Percentiles rank a stretch among this genome's conserved stretches.
These are phyloP conservation scores for Austroboletus rostrupii DNA, from an alignment of 1,284 basidiomycete species.

Conservation along the genomic window DNA sequence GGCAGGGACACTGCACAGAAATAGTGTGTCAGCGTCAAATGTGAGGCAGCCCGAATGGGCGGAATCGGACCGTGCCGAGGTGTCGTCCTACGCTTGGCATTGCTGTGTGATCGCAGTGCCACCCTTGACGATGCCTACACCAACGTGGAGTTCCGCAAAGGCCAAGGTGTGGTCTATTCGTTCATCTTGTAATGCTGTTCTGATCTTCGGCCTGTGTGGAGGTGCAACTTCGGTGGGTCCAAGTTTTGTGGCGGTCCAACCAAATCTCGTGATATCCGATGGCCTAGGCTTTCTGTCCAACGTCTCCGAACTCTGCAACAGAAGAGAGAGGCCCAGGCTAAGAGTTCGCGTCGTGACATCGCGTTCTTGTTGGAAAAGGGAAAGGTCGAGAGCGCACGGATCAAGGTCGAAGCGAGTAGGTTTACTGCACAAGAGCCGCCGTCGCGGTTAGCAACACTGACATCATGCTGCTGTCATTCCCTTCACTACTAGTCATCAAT, in stretches of 20 bases:
- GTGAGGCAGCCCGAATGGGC: not conserved
- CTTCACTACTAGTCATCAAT: conserved; percentile 58
- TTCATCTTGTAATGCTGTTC: not conserved
- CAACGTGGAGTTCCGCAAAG: conserved; percentile 62
- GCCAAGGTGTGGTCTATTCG: conserved; percentile 50
- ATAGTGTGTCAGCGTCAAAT: too few species aligned
- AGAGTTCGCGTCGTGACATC: conserved; percentile 76
- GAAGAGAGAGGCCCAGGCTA: conserved; percentile 92
- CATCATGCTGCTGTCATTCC: not conserved
- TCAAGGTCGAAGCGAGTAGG: conserved; percentile 79
- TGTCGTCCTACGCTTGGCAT: not conserved
- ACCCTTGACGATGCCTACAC: conserved; percentile 44
- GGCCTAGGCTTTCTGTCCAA: conserved; percentile 81
- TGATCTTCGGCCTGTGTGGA: conserved; percentile 27
- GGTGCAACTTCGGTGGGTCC: conserved; percentile 63
- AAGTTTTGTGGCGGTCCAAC: not conserved
- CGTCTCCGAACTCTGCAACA: conserved; percentile 86
- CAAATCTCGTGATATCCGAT: conserved; percentile 3
- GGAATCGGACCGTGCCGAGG: conserved; percentile 11
- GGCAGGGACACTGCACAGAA: not conserved
- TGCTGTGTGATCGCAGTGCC: conserved; percentile 6
- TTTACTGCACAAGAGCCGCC: conserved; percentile 12
- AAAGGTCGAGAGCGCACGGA: conserved; percentile 78
- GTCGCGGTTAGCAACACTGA: conserved; percentile 5
- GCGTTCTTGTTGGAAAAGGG: conserved; percentile 74